Conservation (phyloP, 2,329 filamentous ascomycete species). For the Gaeumannomyces sp. region DNA sequence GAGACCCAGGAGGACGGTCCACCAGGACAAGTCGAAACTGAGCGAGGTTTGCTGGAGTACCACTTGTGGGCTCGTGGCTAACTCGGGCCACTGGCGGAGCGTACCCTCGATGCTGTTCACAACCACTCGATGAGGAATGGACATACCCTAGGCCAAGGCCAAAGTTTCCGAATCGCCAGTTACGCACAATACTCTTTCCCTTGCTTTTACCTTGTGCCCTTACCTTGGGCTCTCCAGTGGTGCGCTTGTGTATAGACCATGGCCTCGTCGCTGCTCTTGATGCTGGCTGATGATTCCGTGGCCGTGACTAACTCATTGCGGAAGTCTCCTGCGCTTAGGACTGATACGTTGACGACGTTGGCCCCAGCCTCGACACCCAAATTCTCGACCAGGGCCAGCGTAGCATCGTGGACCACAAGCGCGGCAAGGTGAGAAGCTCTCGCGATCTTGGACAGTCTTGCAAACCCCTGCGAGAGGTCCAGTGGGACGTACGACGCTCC, state of each 20-base stretch:
- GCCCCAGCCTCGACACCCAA: not conserved
- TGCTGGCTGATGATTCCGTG: not conserved
- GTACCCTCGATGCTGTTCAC: constrained; percentile 15
- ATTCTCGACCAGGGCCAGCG: not conserved
- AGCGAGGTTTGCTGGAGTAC: constrained; percentile 30
- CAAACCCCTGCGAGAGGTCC: constrained; percentile 26
- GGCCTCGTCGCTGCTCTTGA: constrained; percentile 36
- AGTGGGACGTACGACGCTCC: constrained; percentile 27
- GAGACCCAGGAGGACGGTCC: constrained; percentile 26
- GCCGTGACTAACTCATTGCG: not conserved
- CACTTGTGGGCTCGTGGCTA: constrained; percentile 15
- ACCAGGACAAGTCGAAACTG: constrained; percentile 28
- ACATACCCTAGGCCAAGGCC: constrained; percentile 11
- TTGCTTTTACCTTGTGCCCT: too few species aligned
- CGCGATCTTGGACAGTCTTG: constrained; percentile 11
- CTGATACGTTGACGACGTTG: not conserved
- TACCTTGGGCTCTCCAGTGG: constrained; percentile 65
- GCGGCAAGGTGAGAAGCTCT: constrained; percentile 20
- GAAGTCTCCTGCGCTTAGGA: too few species aligned
- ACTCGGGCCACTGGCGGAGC: constrained; percentile 9
- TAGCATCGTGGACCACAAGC: constrained; percentile 20
- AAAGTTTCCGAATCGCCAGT: constrained; percentile 10
- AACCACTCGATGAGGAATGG: constrained; percentile 1
- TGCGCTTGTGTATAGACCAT: constrained; percentile 60
- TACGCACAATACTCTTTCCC: constrained; percentile 32